Evolutionary conservation across 2,329 filamentous ascomycete genomes (phyloP), one percentile per base, ranked within the genome.

Genomic region (Grosmannia penicillata): DNA sequence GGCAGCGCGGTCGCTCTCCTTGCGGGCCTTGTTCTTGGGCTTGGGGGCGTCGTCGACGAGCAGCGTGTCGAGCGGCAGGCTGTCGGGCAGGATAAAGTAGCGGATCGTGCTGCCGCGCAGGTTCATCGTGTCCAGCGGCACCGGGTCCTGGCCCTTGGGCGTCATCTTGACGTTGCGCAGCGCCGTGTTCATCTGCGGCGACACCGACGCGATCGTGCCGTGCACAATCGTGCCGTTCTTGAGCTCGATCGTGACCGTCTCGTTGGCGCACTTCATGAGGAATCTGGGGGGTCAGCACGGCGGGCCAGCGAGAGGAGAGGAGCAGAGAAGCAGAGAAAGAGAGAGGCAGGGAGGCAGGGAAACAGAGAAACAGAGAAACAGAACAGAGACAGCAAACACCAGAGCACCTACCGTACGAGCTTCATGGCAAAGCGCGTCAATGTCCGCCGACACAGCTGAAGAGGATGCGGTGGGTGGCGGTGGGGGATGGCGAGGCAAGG

Each of bases 21-120:
- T 98, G 56, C 89, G 76, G 21, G 91, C 89, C 77, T 98, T 98
- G 67, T 98, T 98, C 81, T 96, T 96, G 44, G 91, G 89, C 70
- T 98, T 98, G 37, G 89, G 86, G 53, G 85, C 78, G 62, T 98
- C 91, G 58, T 98, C 91, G 50, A 98, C 86, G 45, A 98, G 72
- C 38, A 98, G 72, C 29, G 89, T 95, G 61, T 98, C 91, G 47
- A 98, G 73, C 28, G 89, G 89, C 53, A 98, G 72, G 46, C 83
- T 91, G 65, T 98, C 91, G 40, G 91, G 91, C 10, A 98, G 79
- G 57, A 98, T 94, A 58, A 82, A 89, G 65, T 95, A 95, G 61
- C 91, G 78, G 58, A 98, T 93, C 17, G 87, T 95, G 45, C 83
- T 93, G 52, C 91, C 91, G 49, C 91, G 84, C 48, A 98, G 82